Conservation (phyloP, 2,329 filamentous ascomycete genomes). For the Alternaria angustiovoidea region DNA sequence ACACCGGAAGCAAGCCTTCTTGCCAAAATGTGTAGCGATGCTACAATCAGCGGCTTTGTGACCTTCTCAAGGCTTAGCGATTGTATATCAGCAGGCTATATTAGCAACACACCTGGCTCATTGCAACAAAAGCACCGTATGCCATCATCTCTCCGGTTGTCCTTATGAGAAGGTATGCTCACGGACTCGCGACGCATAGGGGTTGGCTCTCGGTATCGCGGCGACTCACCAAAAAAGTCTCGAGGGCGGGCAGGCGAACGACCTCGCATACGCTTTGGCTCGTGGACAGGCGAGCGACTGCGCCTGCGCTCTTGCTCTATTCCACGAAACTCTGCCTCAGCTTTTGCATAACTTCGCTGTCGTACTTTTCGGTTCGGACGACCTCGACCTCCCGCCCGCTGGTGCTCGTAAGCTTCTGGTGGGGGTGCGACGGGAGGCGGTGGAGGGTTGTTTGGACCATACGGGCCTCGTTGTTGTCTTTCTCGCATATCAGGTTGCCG, state of each 20-base stretch:
- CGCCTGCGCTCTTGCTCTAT: neutral
- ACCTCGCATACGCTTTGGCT: neutral
- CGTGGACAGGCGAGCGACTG: constrained; percentile 11
- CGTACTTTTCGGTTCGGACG: neutral
- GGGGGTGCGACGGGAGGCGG: constrained; percentile 13
- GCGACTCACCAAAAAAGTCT: neutral
- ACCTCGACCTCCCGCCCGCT: neutral
- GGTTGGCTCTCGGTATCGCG: neutral
- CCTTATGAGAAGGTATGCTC: neutral
- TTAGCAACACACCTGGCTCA: neutral
- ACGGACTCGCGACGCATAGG: neutral
- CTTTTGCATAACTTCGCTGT: neutral
- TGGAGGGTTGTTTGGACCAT: constrained; percentile 14
- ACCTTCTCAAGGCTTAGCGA: neutral
- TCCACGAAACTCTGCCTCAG: neutral
- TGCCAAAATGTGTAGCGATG: neutral
- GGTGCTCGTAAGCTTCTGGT: neutral
- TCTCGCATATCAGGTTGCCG: neutral
- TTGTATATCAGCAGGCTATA: too few species aligned
- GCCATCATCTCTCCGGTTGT: neutral
- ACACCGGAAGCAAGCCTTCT: neutral
- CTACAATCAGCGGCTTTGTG: neutral
- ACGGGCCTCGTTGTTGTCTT: constrained; percentile 1
- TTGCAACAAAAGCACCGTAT: neutral
- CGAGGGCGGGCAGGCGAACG: constrained; percentile 4